A percentile compares a stretch with the other conserved stretches of the same genome.
Conservation (phyloP, 106 monocot species). For the Hemerocallis citrina region DNA sequence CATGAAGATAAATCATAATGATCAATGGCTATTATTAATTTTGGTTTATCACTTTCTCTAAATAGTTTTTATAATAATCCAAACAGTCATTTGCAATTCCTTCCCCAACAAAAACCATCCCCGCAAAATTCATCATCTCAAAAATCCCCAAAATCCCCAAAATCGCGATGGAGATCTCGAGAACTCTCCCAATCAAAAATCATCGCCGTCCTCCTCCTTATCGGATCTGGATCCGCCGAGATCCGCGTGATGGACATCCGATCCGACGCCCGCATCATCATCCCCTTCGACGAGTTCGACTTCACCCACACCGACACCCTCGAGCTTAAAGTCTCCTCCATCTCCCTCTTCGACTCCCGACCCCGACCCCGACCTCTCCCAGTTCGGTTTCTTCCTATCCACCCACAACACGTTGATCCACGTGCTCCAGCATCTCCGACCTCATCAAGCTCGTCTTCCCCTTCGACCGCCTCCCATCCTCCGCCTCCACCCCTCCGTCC, state of each 20-base stretch:
- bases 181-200: constrained; percentile 14
- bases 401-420: constrained; percentile 72
- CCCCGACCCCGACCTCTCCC: constrained; percentile 48
- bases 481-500: constrained; percentile 16
- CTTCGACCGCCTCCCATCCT: constrained; percentile 39
- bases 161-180: constrained; percentile 8
- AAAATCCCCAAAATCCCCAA: no score
- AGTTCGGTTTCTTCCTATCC: constrained; percentile 73
- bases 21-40: no score
- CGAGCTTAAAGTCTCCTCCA: constrained; percentile 62
- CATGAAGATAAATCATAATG: no score
- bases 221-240: constrained; percentile 31
- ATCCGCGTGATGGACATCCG: constrained; percentile 43
- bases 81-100: no score
- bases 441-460: constrained; percentile 63
- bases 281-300: constrained; percentile 80
- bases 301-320: constrained; percentile 62
- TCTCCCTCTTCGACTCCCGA: constrained; percentile 32
- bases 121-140: no score
- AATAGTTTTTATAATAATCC: no score
- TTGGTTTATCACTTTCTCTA: no score
- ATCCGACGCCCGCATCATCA: constrained; percentile 48
- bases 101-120: no score
- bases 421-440: constrained; percentile 52
- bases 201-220: background rate